Base-by-base conservation (phyloP, 2,329 filamentous ascomycete genomes). In the Triangularia setosa region DNA sequence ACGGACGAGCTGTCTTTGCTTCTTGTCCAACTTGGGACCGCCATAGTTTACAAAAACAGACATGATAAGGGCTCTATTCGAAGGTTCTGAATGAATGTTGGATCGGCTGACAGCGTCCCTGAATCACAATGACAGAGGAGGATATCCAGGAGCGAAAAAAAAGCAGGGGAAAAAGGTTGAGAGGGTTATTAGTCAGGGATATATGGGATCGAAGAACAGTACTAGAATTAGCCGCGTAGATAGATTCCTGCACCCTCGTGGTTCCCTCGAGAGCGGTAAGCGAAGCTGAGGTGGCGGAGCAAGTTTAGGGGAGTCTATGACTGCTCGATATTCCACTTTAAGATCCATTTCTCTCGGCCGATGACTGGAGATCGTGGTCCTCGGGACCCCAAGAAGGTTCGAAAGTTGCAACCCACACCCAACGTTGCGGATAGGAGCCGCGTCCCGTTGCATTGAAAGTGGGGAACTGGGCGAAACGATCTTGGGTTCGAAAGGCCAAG, bases 1-100 rank as follows among this genome's bases (percentile, higher is more conserved):
- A 30, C 61, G 24, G 40, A 63, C 61, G n/a, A 59, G 21, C 44
- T 58, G 61, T 28, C 48, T 59, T 23, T 63, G 56, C 27, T 59
- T 60, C 44, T 58, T 63, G 56, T 59, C 61, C 48, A 63, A 16
- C 28, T 60, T 63, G 30, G 61, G 61, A 54, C 61, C 61, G 3
- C 57, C 61, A 54, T 63, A 63, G 55, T 63, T 63, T 33, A 63
- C 57, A 44, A 63, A 63, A 9, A 63, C 61, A 28, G 61, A 63
- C 61, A 63, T 63, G 23, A 18, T 62, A 40, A 9, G 4, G 55
- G 7, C 2, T 33, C n/a, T 12, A 18, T 16, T 40, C 14, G 35
- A 14, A 40, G 35, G 30, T 14, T 14, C 12, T 57, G 54, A 9
- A 11, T 27, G 57, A 40, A 5, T 6, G 8, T 6, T 48, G 6